Evolutionary conservation across 2,329 filamentous ascomycete species (phyloP), one percentile per base, ranked within the genome.

Genomic region (Penicillium paneum): DNA sequence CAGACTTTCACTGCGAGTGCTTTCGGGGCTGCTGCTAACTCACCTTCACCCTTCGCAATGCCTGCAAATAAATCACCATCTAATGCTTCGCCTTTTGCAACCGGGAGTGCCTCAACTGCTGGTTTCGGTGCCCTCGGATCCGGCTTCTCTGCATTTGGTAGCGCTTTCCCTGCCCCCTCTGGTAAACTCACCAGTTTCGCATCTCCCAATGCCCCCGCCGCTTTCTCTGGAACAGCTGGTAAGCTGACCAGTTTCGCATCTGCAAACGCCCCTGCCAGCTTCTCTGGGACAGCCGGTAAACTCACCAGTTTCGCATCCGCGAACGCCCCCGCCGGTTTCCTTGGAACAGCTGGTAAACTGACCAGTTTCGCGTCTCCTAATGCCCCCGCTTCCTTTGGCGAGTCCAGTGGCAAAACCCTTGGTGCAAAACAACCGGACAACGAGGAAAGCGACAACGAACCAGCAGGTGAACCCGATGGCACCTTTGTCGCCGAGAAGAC

Each of bases 271-370:
- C 63, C 75, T 46, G 65, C 73, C 15, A 11, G 19, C 19, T 49
- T 49, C 47, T 66, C 70, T 24, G 68, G 67, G 3, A 72, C 75
- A 78, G 43, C 74, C 48, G 70, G 75, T 47, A 76, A 77, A 57
- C 72, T 91, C 10, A 81, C 81, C 2, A 88, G 82, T 62, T 96
- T 96, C 72, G 90, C 85, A 40, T 85, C 86, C 42, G 80, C 85
- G 19, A 71, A 72, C 19, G 83, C 81, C 45, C 63, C 75, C 48
- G 66, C 72, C n/a, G 21, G 41, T 12, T 44, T 44, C 28, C 32
- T 79, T 47, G 73, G 72, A 43, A 71, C 72, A 46, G 68, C 74
- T 47, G 70, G 74, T 46, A 76, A 76, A 58, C 72, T 91, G 12
- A 81, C 81, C 2, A 88, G 82, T 62, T 96, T 96, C 73, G 90